These are phyloP conservation scores for Termitomyces heimii DNA, from an alignment of 768 basidiomycete species.

Conservation along the genomic window DNA sequence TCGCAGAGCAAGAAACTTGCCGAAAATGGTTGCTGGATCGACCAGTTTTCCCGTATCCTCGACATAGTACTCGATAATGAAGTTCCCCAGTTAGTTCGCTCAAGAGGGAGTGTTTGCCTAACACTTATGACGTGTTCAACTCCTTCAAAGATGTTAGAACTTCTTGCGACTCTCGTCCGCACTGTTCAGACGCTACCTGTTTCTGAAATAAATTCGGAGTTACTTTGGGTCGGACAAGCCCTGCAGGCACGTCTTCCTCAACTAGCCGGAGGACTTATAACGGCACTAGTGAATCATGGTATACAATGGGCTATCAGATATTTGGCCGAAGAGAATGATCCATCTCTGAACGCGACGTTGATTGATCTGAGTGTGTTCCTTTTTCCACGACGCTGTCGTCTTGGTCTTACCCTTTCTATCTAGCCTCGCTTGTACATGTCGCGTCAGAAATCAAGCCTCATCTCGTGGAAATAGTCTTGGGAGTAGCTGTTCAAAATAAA, in stretches of 20 bases:
- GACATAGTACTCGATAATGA: slow-evolving; percentile 10
- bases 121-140: slow-evolving; percentile 20
- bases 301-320: slow-evolving; percentile 49
- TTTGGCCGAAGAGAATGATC: slow-evolving; percentile 29
- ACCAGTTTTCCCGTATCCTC: slow-evolving; percentile 23
- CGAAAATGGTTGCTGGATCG: slow-evolving; percentile 21
- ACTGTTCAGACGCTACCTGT: slow-evolving; percentile 20
- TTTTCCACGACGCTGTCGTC: background rate
- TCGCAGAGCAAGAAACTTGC: slow-evolving; percentile 2
- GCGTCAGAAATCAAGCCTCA: slow-evolving; percentile 41
- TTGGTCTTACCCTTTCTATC: slow-evolving; percentile 6
- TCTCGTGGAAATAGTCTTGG: slow-evolving; percentile 67
- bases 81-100: slow-evolving; percentile 11
- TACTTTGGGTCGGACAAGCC: slow-evolving; percentile 25
- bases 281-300: slow-evolving; percentile 34
- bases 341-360: slow-evolving; percentile 17
- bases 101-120: slow-evolving; percentile 21
- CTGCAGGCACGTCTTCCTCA: slow-evolving; percentile 14
- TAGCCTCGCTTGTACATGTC: slow-evolving; percentile 24
- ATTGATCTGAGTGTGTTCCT: slow-evolving; percentile 31
- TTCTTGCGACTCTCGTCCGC: slow-evolving; percentile 19
- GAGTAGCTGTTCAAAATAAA: slow-evolving; percentile 55
- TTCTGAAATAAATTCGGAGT: slow-evolving; percentile 21
- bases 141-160: slow-evolving; percentile 15
- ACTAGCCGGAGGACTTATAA: slow-evolving; percentile 19